A percentile compares a stretch with the other conserved stretches of the same genome.
These are phyloP conservation scores for Trypanosoma cruzi DNA, from an alignment of 208 protist genomes.

Conservation along the genomic window DNA sequence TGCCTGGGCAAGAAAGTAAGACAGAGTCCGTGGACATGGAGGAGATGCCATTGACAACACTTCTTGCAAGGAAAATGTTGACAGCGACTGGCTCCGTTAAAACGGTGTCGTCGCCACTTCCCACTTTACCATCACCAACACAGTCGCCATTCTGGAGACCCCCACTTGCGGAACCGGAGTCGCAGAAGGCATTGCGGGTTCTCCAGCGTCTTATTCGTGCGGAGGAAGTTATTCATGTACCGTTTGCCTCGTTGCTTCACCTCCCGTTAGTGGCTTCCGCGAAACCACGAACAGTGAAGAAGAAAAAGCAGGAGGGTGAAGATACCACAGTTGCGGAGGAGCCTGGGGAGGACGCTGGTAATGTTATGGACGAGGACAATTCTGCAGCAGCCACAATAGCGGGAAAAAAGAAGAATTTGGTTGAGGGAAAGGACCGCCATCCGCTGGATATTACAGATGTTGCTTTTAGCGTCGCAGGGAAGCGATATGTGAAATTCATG, in stretches of 20 bases:
- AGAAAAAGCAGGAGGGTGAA: constrained; percentile 19
- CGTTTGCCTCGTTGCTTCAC: constrained; percentile 39
- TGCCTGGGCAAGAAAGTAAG: neutral
- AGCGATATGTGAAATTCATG: constrained; percentile 72
- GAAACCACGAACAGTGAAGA: constrained; percentile 12
- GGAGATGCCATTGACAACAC: constrained; percentile 15
- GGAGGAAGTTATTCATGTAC: constrained; percentile 36
- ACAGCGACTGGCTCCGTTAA: neutral
- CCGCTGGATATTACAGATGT: constrained; percentile 64
- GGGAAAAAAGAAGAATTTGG: constrained; percentile 17
- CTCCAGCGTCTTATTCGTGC: constrained; percentile 42
- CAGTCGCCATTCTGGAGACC: constrained; percentile 36
- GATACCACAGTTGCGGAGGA: neutral
- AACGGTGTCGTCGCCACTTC: constrained; percentile 2
- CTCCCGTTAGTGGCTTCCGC: constrained; percentile 26
- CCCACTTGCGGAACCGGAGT: constrained; percentile 44
- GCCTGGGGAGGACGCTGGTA: neutral
- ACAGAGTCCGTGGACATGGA: constrained; percentile 2
- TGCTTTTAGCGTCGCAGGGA: constrained; percentile 41
- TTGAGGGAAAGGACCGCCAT: constrained; percentile 6
- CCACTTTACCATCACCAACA: neutral
- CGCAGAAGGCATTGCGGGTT: constrained; percentile 40
- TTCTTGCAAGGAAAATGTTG: constrained; percentile 1
- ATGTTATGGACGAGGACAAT: neutral
- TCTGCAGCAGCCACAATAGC: neutral